A percentile compares a stretch with the other conserved stretches of the same genome.
phyloP scores from a whole-genome alignment of 1,284 basidiomycete genomes.

The Rhodotorula sp. region DNA sequence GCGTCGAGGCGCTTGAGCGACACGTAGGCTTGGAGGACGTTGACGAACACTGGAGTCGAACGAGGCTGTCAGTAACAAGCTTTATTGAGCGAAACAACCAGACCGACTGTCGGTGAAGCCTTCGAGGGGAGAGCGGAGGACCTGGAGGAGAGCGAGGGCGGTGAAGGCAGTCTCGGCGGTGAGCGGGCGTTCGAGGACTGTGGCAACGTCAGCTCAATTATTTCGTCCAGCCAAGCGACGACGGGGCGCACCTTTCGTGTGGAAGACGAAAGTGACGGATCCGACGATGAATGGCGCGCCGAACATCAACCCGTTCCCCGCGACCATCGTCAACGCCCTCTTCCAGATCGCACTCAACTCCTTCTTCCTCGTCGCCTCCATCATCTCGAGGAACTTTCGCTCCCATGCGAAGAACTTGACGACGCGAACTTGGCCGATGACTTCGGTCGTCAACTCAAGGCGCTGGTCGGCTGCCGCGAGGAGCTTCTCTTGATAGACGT shows the following conservation, averaged over 20 bases:
- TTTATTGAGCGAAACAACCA: neutral
- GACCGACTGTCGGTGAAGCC: conserved; percentile 37
- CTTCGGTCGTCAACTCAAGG: conserved; percentile 56
- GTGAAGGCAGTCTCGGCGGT: conserved; percentile 54
- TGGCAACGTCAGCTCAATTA: neutral
- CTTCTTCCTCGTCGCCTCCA: conserved; percentile 51
- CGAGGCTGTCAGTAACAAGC: neutral
- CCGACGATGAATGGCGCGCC: conserved; percentile 38
- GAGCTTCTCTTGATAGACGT: conserved; percentile 52
- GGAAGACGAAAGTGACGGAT: conserved; percentile 43
- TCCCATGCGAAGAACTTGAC: conserved; percentile 50
- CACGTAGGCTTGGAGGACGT: conserved; percentile 52
- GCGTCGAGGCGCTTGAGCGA: conserved; percentile 50
- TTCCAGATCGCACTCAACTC: conserved; percentile 53
- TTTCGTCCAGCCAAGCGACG: too few species aligned
- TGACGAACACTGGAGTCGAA: conserved; percentile 50
- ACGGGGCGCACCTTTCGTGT: conserved; percentile 45
- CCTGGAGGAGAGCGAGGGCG: conserved; percentile 57
- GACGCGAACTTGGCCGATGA: conserved; percentile 56
- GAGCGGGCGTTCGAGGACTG: conserved; percentile 48
- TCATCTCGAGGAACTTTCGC: conserved; percentile 52
- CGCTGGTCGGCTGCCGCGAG: conserved; percentile 56
- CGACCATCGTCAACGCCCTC: conserved; percentile 48
- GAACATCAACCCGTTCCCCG: conserved; percentile 48
- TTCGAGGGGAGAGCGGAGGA: conserved; percentile 51